A percentile compares a stretch with the other conserved stretches of the same genome.
Evolutionary conservation across 768 basidiomycete species (phyloP).

Genomic region (Thelephora aurantiotincta): DNA sequence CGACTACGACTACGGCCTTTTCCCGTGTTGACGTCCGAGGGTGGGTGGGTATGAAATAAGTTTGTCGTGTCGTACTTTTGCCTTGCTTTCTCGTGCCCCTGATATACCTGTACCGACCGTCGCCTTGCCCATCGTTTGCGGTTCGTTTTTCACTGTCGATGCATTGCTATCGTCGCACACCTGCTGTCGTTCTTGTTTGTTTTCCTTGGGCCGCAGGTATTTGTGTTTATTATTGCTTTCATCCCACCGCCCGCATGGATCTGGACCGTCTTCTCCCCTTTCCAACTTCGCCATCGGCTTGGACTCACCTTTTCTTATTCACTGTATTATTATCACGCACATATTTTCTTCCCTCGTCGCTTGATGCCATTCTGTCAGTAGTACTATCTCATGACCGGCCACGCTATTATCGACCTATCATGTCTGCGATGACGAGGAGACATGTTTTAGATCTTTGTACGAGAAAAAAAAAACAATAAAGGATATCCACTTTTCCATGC

Average conservation of each 20-base stretch:
- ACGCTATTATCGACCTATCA: no score
- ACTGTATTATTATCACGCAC: not conserved
- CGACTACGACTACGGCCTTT: conserved; percentile 69
- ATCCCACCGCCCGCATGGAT: not conserved
- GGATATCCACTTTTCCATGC: no score
- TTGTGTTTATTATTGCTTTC: not conserved
- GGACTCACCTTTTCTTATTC: no score
- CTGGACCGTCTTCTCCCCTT: not conserved
- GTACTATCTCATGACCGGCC: not conserved
- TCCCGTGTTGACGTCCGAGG: conserved; percentile 77
- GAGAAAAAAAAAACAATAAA: no score
- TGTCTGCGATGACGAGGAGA: not conserved
- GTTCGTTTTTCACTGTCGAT: not conserved
- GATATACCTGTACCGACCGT: conserved; percentile 1
- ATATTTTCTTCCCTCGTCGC: not conserved
- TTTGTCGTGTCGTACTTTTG: not conserved
- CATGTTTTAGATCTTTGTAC: not conserved
- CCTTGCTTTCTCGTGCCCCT: conserved; percentile 1
- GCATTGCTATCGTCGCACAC: not conserved
- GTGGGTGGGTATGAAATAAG: conserved; percentile 34
- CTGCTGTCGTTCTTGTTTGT: not conserved
- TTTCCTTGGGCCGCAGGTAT: no score
- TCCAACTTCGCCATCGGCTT: not conserved
- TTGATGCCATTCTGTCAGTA: not conserved
- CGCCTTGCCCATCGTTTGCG: conserved; percentile 1